Evolutionary conservation across 2,329 filamentous ascomycete species (phyloP).

Genomic region (Epichloe elymi): DNA sequence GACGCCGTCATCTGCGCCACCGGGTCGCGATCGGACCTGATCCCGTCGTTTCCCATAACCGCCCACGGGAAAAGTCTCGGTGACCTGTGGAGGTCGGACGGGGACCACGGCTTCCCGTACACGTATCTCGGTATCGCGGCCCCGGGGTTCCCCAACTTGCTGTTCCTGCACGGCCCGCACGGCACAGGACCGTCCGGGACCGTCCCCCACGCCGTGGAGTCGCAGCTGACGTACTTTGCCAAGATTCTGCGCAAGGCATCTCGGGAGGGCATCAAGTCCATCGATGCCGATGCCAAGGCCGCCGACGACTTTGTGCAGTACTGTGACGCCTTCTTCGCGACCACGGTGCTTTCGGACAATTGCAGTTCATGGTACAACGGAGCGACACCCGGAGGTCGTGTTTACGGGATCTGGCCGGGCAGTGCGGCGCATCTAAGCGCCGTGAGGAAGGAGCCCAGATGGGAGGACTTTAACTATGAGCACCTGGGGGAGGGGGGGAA

Average conservation of each 20-base stretch:
- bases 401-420: slow-evolving; percentile 59
- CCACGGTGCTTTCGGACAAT: slow-evolving; percentile 43
- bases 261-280: slow-evolving; percentile 50
- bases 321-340: slow-evolving; percentile 40
- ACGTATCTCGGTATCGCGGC: slow-evolving; percentile 52
- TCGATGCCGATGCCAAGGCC: slow-evolving; percentile 42
- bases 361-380: slow-evolving; percentile 66
- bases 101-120: slow-evolving; percentile 48
- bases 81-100: slow-evolving; percentile 41
- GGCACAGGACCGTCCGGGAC: slow-evolving; percentile 48
- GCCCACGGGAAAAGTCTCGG: slow-evolving; percentile 40
- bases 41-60: slow-evolving; percentile 47
- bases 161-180: slow-evolving; percentile 51
- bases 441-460: slow-evolving; percentile 39
- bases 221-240: slow-evolving; percentile 50
- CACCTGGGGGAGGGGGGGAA: slow-evolving; percentile 31
- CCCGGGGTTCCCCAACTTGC: slow-evolving; percentile 53
- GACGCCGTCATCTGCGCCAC: slow-evolving; percentile 58
- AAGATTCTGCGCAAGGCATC: slow-evolving; percentile 55
- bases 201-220: slow-evolving; percentile 54
- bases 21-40: slow-evolving; percentile 46
- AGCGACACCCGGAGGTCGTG: slow-evolving; percentile 44
- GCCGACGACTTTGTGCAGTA: slow-evolving; percentile 52
- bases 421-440: slow-evolving; percentile 49
- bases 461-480: slow-evolving; percentile 42